Base-by-base conservation (phyloP, 2,329 filamentous ascomycete species). In the Arthrobotrys pseudoclavata region DNA sequence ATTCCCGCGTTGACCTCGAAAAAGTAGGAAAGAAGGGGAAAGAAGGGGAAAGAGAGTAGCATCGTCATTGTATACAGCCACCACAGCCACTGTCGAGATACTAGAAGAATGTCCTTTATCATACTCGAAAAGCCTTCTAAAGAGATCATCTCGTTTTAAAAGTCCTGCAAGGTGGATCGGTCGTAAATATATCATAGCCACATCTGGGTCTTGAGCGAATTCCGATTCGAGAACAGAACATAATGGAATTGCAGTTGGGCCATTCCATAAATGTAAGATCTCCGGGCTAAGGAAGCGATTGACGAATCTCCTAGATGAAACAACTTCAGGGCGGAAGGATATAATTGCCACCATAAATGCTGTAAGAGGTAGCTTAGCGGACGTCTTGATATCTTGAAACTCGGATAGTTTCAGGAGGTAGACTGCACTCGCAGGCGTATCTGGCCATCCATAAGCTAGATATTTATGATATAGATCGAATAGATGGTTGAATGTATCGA, bases 131-230 rank as follows among this genome's bases (percentile, higher is more conserved):
- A 60, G 31, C 1, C 1, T 60, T n/a, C 26, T 42, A 20, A 60
- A 60, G 5, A 60, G 12, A 42, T 60, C 34, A 6, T 2, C 24
- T 9, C n/a, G 31, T 4, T 18, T 18, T n/a, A 13, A 6, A 26
- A 60, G 55, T 20, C 55, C 55, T n/a, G 55, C 55, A 20, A 60
- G 31, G n/a, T 60, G 34, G 34, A 40, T 40, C 42, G 55, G 55
- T n/a, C 10, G 10, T 3, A 60, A n/a, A 10, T 13, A 3, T 40
- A 42, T 42, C 12, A 1, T 4, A 1, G 6, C 15, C 6, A 40
- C 13, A 22, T 13, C 10, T 12, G 20, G n/a, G n/a, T 57, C 52
- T 37, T 24, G 29, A 2, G 50, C 15, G n/a, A 53, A 57, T n/a
- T 1, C n/a, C 1, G 6, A 1, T 3, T 40, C 29, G 1, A 24